Conservation (phyloP, 345 rosid genomes). For the Reutealis trisperma region DNA sequence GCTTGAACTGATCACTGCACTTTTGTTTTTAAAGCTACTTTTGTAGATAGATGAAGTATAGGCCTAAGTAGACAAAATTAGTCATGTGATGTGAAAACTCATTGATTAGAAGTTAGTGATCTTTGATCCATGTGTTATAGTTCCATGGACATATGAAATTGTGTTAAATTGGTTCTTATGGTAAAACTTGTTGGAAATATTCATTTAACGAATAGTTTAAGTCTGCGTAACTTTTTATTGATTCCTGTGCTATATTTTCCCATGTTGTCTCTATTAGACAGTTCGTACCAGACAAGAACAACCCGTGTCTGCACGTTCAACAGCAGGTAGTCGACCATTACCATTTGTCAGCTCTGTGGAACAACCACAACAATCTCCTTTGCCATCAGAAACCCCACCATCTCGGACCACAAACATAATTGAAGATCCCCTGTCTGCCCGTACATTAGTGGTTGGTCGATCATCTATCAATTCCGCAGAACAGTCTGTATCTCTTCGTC, state of each 20-base stretch:
- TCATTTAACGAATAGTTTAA: background rate
- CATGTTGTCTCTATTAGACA: slow-evolving; percentile 47
- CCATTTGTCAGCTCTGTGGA: slow-evolving; percentile 35
- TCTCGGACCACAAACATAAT: slow-evolving; percentile 41
- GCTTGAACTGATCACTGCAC: background rate
- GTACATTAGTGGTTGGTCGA: slow-evolving; percentile 30
- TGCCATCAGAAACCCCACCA: slow-evolving; percentile 34
- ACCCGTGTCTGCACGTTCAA: slow-evolving; percentile 44
- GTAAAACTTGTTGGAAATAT: background rate
- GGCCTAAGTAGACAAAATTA: background rate
- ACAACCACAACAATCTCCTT: slow-evolving; percentile 38
- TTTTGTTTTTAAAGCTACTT: slow-evolving; percentile 6
- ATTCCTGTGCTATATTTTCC: background rate
- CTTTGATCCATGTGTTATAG: background rate
- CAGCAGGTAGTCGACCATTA: slow-evolving; percentile 41
- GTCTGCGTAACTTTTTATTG: background rate
- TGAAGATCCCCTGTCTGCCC: slow-evolving; percentile 48
- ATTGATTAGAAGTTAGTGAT: background rate
- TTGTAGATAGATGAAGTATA: background rate
- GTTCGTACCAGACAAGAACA: slow-evolving; percentile 64
- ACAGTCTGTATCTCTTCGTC: slow-evolving; percentile 46
- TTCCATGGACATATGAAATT: background rate
- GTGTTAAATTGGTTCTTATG: background rate
- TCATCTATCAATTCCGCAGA: slow-evolving; percentile 35
- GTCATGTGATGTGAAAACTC: background rate